Percentiles rank a stretch among this genome's conserved stretches.
These are phyloP conservation scores for Lepidium africanum DNA, from an alignment of 345 rosid species.

Conservation along the genomic window DNA sequence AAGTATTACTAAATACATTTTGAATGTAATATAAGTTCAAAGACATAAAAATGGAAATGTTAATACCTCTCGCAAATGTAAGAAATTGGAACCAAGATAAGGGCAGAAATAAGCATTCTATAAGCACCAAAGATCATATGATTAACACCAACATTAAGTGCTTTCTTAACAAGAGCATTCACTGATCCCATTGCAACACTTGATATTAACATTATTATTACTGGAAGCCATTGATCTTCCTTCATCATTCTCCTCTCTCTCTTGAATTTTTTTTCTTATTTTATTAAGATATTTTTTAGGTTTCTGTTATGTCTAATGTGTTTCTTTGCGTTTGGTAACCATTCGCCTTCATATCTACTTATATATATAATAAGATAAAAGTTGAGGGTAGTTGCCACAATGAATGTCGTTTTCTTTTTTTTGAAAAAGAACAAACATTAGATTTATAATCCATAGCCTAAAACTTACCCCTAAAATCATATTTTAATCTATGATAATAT, in stretches of 20 bases:
- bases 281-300: not conserved
- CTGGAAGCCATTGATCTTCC: constrained; percentile 40
- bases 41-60: not conserved
- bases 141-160: constrained; percentile 43
- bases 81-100: constrained; percentile 45
- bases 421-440: no score
- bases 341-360: constrained; percentile 13
- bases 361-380: constrained; percentile 13
- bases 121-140: constrained; percentile 50
- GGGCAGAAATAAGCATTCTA: constrained; percentile 43
- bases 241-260: not conserved
- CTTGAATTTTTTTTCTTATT: not conserved
- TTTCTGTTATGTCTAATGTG: constrained; percentile 8
- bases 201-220: constrained; percentile 35
- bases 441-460: no score
- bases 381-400: not conserved
- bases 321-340: constrained; percentile 19
- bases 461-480: no score
- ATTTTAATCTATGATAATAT: no score
- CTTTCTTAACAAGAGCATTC: constrained; percentile 55
- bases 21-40: no score
- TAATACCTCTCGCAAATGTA: constrained; percentile 48
- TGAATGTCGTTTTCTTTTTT: not conserved
- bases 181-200: constrained; percentile 43
- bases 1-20: no score